Base-by-base conservation (phyloP, 306 rosid genomes). In the Cucurbita moschata region DNA sequence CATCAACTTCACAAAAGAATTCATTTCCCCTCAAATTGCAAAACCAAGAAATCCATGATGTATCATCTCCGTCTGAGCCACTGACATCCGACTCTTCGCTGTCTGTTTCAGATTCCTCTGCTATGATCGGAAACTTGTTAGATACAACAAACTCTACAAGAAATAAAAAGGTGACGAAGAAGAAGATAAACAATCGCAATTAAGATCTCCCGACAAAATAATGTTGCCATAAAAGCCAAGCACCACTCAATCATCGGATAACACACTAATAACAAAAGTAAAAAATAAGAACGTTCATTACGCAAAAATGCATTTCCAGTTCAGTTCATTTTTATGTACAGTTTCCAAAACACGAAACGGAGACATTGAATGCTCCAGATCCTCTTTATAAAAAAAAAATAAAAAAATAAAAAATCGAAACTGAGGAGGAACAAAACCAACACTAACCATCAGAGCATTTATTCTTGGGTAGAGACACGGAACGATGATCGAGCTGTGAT, bases 11-110 rank as follows among this genome's bases (percentile, higher is more conserved):
- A 58, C 98, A 93, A 78, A 93, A 93, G 68, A 93, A 93, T 49
- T 93, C 98, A 73, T 93, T 93, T 76, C 98, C 98, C 47, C 98
- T 86, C 86, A 93, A 78, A 88, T 93, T 93, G 87, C 98, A 93
- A 84, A 90, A 93, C 98, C 98, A 90, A 16, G 98, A 88, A 79
- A 93, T 93, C 98, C 97, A 93, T 50, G 98, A 90, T 2, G 98
- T 93, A 82, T 93, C 98, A 46, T 90, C 97, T 52, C 97, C 98
- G 16, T 93, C 97, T 18, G 97, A 93, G 75, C 98, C 98, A 78
- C 98, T 90, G 67, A 93, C 98, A 80, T 93, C 98, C 8, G 98
- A 93, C 82, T 90, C 98, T 81, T 90, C 96, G 37, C 96, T 90
- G 76, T 93, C 97, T 5, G 98, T 87, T 81, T 93, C 98, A 79